A percentile compares a stretch with the other conserved stretches of the same genome.
These are phyloP conservation scores for Inosperma sp. DNA, from an alignment of 768 basidiomycete species.

Conservation along the genomic window DNA sequence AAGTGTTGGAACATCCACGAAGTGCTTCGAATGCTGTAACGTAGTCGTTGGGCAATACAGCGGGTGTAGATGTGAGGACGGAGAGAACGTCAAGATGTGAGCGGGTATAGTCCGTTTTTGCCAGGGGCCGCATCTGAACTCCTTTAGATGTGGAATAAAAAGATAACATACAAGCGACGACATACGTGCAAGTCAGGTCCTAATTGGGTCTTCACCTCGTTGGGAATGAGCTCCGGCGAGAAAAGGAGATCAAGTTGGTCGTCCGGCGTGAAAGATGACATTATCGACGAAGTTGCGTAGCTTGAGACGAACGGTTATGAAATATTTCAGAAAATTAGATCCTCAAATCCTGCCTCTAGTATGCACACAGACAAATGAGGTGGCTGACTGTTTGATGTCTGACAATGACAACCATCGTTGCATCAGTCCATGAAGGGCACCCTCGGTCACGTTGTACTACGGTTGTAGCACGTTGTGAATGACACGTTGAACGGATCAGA, in stretches of 20 bases:
- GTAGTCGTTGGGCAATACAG: constrained; percentile 63
- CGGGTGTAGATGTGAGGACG: constrained; percentile 72
- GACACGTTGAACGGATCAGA: too few species aligned
- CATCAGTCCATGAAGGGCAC: too few species aligned
- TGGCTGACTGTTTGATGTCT: too few species aligned
- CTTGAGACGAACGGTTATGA: too few species aligned
- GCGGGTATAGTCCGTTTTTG: constrained; percentile 75
- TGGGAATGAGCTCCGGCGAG: constrained; percentile 63
- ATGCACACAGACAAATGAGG: too few species aligned
- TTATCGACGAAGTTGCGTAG: too few species aligned
- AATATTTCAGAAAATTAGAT: too few species aligned
- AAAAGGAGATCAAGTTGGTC: constrained; percentile 73
- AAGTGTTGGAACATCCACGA: constrained; percentile 53
- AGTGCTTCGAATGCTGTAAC: constrained; percentile 59
- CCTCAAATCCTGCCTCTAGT: too few species aligned
- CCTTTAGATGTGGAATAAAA: neutral
- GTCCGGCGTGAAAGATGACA: constrained; percentile 51
- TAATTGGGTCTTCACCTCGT: constrained; percentile 53
- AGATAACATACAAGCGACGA: constrained; percentile 2
- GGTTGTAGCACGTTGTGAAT: too few species aligned
- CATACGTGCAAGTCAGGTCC: constrained; percentile 65
- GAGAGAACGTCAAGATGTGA: constrained; percentile 82
- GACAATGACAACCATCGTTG: too few species aligned
- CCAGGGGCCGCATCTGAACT: constrained; percentile 80
- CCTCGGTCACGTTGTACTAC: too few species aligned